These are phyloP conservation scores for Patellaria atrata DNA, from an alignment of 495 filamentous ascomycete species.

Conservation along the genomic window DNA sequence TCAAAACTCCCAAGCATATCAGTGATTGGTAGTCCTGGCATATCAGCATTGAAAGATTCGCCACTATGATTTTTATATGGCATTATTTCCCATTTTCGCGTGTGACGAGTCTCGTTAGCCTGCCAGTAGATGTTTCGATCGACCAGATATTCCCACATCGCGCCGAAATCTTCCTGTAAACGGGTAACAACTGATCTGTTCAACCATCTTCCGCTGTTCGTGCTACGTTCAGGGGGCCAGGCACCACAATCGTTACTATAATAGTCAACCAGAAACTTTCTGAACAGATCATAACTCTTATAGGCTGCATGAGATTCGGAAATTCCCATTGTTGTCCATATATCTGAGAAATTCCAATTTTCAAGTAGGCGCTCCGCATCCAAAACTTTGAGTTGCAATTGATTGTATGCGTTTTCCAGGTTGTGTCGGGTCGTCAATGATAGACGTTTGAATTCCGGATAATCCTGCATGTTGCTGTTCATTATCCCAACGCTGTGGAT, in stretches of 20 bases:
- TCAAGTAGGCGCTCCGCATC: constrained; percentile 44
- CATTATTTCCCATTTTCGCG: constrained; percentile 49
- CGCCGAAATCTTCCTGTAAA: constrained; percentile 52
- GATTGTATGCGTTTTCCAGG: constrained; percentile 44
- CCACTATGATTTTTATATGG: constrained; percentile 33
- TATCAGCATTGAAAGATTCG: constrained; percentile 44
- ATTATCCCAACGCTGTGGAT: constrained; percentile 54
- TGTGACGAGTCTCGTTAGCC: constrained; percentile 36
- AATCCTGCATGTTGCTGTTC: constrained; percentile 35
- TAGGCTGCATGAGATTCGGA: constrained; percentile 26
- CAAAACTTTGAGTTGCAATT: constrained; percentile 47
- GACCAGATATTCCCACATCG: constrained; percentile 59
- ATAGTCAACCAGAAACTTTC: constrained; percentile 39
- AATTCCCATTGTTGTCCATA: constrained; percentile 37
- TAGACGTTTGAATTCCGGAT: constrained; percentile 42
- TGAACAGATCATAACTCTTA: constrained; percentile 39
- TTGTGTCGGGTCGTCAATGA: constrained; percentile 49
- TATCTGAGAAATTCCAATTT: constrained; percentile 45
- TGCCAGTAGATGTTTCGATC: constrained; percentile 55
- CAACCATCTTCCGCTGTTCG: constrained; percentile 36
- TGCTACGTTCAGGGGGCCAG: constrained; percentile 42
- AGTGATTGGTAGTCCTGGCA: constrained; percentile 44
- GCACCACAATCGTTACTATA: constrained; percentile 38
- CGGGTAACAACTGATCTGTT: constrained; percentile 40
- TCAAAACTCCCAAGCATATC: constrained; percentile 57